Evolutionary conservation across 73 alveolate genomes (phyloP).

Genomic region (Stentor roeselii): DNA sequence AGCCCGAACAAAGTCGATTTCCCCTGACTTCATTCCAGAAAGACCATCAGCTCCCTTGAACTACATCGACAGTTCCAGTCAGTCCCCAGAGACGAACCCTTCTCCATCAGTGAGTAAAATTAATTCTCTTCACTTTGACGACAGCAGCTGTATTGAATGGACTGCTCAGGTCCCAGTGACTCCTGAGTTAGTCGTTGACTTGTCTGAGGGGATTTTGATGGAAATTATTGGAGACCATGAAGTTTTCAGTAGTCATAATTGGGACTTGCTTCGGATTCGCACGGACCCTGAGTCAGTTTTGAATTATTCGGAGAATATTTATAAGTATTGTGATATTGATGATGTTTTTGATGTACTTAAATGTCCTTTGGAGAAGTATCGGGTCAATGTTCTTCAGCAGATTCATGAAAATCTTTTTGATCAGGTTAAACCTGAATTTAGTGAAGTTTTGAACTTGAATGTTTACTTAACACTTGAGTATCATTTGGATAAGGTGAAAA

Average conservation of each 20-base stretch:
- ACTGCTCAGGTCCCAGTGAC: not conserved
- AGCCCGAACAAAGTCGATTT: too few species aligned
- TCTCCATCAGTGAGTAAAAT: not conserved
- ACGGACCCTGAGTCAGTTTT: not conserved
- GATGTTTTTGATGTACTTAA: not conserved
- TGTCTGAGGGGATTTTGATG: not conserved
- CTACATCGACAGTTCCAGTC: not conserved
- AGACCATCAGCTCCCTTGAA: conserved; percentile 31
- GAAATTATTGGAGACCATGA: too few species aligned
- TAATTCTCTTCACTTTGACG: too few species aligned
- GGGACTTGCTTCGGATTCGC: not conserved
- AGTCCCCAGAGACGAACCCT: not conserved
- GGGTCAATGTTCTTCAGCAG: too few species aligned
- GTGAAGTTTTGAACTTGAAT: not conserved
- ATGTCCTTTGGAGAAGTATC: not conserved
- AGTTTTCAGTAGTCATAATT: not conserved
- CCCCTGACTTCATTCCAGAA: conserved; percentile 31
- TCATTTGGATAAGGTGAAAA: not conserved
- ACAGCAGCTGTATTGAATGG: not conserved
- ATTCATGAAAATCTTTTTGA: too few species aligned
- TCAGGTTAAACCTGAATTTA: too few species aligned
- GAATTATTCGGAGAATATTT: not conserved
- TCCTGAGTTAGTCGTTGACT: not conserved
- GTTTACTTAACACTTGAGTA: not conserved
- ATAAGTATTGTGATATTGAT: not conserved